Conservation (phyloP, 768 basidiomycete genomes). For the Tricholoma flavovirens region DNA sequence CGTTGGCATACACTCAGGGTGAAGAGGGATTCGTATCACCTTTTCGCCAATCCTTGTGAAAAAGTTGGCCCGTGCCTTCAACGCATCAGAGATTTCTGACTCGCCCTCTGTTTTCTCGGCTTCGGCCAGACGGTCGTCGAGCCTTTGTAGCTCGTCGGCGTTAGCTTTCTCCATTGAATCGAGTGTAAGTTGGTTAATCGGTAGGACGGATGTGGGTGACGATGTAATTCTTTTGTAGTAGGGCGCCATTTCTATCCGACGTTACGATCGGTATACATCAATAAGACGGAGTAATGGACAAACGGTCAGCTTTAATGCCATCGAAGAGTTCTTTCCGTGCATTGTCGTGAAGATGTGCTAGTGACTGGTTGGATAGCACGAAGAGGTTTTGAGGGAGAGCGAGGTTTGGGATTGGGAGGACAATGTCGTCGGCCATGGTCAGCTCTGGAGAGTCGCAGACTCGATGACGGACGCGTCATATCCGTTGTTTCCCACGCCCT, state of each 20-base stretch:
- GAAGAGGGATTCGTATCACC: constrained; percentile 29
- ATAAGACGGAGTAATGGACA: constrained; percentile 23
- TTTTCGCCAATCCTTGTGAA: constrained; percentile 86
- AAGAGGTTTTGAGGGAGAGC: constrained; percentile 76
- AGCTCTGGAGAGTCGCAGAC: constrained; percentile 1
- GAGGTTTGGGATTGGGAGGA: constrained; percentile 85
- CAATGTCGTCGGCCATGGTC: constrained; percentile 75
- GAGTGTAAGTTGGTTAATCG: constrained; percentile 48
- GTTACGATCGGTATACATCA: not conserved
- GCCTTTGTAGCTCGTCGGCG: constrained; percentile 57
- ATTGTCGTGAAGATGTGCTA: constrained; percentile 59
- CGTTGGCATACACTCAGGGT: constrained; percentile 2
- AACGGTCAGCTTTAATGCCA: constrained; percentile 77
- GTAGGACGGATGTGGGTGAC: constrained; percentile 37
- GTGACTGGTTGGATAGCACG: constrained; percentile 55
- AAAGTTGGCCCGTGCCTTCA: constrained; percentile 81
- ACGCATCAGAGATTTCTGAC: constrained; percentile 84
- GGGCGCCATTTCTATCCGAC: constrained; percentile 73
- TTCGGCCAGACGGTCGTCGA: constrained; percentile 77
- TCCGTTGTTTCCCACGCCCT: constrained; percentile 26
- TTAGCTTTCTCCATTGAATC: constrained; percentile 64
- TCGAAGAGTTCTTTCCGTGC: constrained; percentile 62
- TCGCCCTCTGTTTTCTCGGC: constrained; percentile 91
- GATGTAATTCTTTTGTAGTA: constrained; percentile 63
- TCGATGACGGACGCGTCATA: constrained; percentile 27